Percentiles rank a stretch among this genome's conserved stretches.
Evolutionary conservation across 2,329 filamentous ascomycete genomes (phyloP).

Genomic region (Whalleya microplaca): DNA sequence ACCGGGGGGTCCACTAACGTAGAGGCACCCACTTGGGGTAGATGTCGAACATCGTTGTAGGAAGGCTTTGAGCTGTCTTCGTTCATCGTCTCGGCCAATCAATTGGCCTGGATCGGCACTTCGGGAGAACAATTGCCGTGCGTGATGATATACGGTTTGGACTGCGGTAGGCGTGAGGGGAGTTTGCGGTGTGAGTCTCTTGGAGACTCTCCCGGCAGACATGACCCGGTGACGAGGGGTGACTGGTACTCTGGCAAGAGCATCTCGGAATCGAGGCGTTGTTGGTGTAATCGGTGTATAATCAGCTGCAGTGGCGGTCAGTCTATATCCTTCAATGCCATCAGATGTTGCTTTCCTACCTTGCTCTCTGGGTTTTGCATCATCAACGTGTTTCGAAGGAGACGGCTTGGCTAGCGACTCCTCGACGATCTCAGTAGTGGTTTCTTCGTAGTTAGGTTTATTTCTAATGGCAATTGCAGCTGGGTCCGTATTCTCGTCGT

Average conservation of each 20-base stretch:
- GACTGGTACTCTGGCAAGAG: constrained; percentile 68
- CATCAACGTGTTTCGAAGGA: constrained; percentile 23
- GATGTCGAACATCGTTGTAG: constrained; percentile 65
- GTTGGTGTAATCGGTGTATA: constrained; percentile 67
- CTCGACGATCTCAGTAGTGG: constrained; percentile 43
- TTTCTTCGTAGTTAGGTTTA: constrained; percentile 48
- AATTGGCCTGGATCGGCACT: constrained; percentile 75
- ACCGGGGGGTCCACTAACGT: constrained; percentile 92
- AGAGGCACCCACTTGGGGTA: constrained; percentile 77
- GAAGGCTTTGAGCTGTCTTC: constrained; percentile 69
- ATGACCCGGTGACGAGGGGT: constrained; percentile 86
- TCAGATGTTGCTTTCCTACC: constrained; percentile 14
- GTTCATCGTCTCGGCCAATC: constrained; percentile 74
- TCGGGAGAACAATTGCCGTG: constrained; percentile 83
- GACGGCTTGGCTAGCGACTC: constrained; percentile 29
- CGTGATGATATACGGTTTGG: constrained; percentile 83
- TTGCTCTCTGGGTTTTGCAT: constrained; percentile 19
- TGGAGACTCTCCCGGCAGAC: constrained; percentile 73
- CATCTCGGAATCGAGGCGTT: constrained; percentile 81
- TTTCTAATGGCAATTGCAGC: constrained; percentile 44
- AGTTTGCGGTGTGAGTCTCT: constrained; percentile 78
- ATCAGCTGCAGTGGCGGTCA: constrained; percentile 25
- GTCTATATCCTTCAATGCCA: neutral
- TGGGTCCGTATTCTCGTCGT: constrained; percentile 71
- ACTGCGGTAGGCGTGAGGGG: constrained; percentile 69